Base-by-base conservation (phyloP, 1,284 basidiomycete species). In the Austropuccinia psidii region DNA sequence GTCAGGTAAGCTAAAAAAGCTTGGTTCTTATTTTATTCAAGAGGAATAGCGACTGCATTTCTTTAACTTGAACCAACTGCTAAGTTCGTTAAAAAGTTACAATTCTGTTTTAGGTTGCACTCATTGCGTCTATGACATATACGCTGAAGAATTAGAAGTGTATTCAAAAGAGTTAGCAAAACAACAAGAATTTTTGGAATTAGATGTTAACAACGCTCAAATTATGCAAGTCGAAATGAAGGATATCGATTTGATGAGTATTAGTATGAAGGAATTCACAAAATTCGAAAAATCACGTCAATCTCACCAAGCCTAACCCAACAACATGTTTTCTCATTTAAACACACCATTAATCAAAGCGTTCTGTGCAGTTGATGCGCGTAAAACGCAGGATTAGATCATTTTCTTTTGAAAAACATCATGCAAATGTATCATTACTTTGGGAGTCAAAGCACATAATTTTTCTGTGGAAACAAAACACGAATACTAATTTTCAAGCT, bases 101-200 rank as follows among this genome's bases (percentile, higher is more conserved):
- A 17, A 4, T 43, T 47, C 54, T 33, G 9, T 35, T 50, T 6
- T 33, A 65, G 79, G 80, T 13, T 81, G 80, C 52, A 77, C 78
- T 1, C 77, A 76, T 65, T 81, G 80, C 49, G 78, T 79, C 7
- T 79, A 80, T 75, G 79, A 80, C 61, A 77, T 81, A 57, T 80
- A 81, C 62, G 77, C 78, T 29, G 79, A 80, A 45, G 78, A 79
- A 39, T 73, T 80, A 43, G 62, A 65, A 65, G 62, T 35, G 27
- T 65, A 65, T 50, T 13, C 52, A n/a, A n/a, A n/a, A 35, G 47
- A 65, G 27, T 50, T 33, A 21, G 35, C 52, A 15, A 65, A 65
- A 15, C 31, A 50, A 37, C 15, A 13, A 17, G 35, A 31, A 19
- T 9, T 24, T 15, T n/a, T 50, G 13, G 24, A 37, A 49, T 11